Conservation (phyloP, 1,284 basidiomycete genomes). For the Sporisorium graminicola region DNA sequence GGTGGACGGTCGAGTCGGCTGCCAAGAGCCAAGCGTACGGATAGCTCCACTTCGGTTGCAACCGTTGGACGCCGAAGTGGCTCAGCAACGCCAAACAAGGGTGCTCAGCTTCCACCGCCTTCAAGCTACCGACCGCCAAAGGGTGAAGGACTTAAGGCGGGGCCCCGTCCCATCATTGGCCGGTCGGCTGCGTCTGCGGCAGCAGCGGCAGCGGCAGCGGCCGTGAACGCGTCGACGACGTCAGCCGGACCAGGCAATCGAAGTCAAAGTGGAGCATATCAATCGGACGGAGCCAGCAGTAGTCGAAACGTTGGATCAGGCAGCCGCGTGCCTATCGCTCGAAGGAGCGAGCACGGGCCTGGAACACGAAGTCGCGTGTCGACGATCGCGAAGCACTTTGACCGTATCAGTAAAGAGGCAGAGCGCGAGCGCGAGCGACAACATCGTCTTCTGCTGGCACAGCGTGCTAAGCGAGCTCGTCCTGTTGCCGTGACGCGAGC, state of each 20-base stretch:
- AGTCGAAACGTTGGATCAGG: constrained; percentile 22
- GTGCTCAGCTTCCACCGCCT: constrained; percentile 28
- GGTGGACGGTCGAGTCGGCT: constrained; percentile 34
- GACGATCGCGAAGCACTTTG: constrained; percentile 74
- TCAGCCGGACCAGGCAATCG: constrained; percentile 6
- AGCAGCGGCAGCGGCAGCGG: constrained; percentile 19
- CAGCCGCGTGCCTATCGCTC: constrained; percentile 45
- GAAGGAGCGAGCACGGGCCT: constrained; percentile 43
- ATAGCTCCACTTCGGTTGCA: constrained; percentile 31
- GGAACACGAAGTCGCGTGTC: constrained; percentile 70
- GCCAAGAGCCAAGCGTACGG: constrained; percentile 42
- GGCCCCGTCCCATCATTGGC: constrained; percentile 50
- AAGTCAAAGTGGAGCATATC: constrained; percentile 33
- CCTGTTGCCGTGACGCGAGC: constrained; percentile 91
- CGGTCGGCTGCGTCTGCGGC: constrained; percentile 41
- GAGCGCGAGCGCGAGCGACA: constrained; percentile 72
- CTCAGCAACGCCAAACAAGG: constrained; percentile 30
- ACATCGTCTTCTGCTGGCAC: constrained; percentile 69
- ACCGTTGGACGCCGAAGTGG: constrained; percentile 37
- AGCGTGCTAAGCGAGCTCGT: constrained; percentile 76
- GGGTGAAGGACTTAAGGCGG: constrained; percentile 47
- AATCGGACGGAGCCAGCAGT: constrained; percentile 34
- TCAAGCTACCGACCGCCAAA: constrained; percentile 45
- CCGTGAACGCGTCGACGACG: constrained; percentile 12
- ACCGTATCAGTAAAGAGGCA: constrained; percentile 73